phyloP scores from a whole-genome alignment of 2,329 filamentous ascomycete species.

The Aspergillus ruber region DNA sequence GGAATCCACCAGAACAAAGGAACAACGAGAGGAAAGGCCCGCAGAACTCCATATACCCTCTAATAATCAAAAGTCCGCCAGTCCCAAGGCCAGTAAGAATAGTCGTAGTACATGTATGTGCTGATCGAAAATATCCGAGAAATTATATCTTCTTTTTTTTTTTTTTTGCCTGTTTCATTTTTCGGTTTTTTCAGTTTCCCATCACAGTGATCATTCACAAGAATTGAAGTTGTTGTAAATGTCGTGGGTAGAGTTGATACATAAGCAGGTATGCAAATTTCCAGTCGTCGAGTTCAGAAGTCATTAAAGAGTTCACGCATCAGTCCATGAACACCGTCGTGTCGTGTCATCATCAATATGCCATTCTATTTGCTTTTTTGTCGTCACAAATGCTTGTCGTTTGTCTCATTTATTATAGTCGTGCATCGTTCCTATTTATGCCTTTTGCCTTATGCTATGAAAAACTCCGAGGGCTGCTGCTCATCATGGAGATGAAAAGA shows the following conservation, averaged over 20 bases:
- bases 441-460: conserved; percentile 12
- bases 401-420: not conserved
- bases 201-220: too few species aligned
- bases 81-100: too few species aligned
- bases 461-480: conserved; percentile 18
- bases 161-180: too few species aligned
- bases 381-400: not conserved
- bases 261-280: conserved; percentile 4
- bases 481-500: conserved; percentile 34
- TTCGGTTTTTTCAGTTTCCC: too few species aligned
- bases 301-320: conserved; percentile 6
- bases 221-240: too few species aligned
- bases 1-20: conserved; percentile 3
- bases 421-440: not conserved
- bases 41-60: not conserved
- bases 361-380: not conserved
- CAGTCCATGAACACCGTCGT: conserved; percentile 9
- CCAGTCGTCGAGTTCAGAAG: conserved; percentile 14
- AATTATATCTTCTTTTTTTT: too few species aligned
- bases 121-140: too few species aligned
- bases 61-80: too few species aligned
- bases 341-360: not conserved
- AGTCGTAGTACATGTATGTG: too few species aligned
- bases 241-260: too few species aligned
- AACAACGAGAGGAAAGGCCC: conserved; percentile 5